Conservation (phyloP, 1,139 yeast species). For the Diutina rugosa region DNA sequence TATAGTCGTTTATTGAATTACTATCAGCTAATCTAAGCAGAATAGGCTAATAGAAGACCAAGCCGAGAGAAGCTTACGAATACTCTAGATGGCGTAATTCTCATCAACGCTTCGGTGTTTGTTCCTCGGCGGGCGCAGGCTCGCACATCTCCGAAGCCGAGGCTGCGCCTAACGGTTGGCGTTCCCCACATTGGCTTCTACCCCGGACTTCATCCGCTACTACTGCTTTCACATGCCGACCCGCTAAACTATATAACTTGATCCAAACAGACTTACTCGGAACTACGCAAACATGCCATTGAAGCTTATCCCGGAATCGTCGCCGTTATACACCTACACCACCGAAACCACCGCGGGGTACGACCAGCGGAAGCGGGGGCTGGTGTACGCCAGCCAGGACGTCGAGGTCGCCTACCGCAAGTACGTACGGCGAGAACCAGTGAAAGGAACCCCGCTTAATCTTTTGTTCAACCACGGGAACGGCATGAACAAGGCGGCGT, state of each 20-base stretch:
- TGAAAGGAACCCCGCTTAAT: slow-evolving; percentile 18
- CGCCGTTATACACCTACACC: neutral
- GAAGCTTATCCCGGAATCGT: neutral
- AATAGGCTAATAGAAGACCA: too few species aligned
- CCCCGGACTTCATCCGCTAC: neutral
- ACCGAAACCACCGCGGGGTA: neutral
- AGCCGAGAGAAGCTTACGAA: too few species aligned
- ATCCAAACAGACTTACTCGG: neutral
- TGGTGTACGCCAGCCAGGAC: neutral
- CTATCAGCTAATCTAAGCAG: too few species aligned
- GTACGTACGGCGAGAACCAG: neutral
- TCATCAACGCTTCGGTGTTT: too few species aligned
- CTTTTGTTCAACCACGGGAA: slow-evolving; percentile 56
- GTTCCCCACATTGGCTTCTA: neutral
- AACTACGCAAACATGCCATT: neutral
- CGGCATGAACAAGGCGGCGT: slow-evolving; percentile 53
- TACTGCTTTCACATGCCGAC: neutral
- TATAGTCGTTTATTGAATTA: too few species aligned
- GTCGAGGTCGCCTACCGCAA: neutral
- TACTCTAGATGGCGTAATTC: too few species aligned
- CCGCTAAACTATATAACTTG: neutral
- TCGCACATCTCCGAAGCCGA: too few species aligned
- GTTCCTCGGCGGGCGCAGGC: neutral
- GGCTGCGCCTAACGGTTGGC: neutral
- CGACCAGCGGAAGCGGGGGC: neutral